These are phyloP conservation scores for Clarkia xantiana DNA, from an alignment of 345 rosid genomes.

Conservation along the genomic window DNA sequence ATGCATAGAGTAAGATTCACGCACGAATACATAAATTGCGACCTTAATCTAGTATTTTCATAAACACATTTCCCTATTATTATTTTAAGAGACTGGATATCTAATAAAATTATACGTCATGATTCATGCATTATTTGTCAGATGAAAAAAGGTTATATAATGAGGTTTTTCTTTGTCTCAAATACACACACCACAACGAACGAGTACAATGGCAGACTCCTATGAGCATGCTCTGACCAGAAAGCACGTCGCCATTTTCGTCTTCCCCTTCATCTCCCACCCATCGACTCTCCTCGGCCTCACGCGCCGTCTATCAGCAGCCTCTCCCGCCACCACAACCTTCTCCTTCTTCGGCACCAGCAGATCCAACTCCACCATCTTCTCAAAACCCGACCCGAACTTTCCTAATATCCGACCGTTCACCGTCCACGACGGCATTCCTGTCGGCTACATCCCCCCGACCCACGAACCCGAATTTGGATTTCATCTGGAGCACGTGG, in stretches of 20 bases:
- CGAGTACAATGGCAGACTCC: too few relatives aligned
- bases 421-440: slow-evolving; percentile 16
- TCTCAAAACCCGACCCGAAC: background rate
- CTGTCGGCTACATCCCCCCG: slow-evolving; percentile 8
- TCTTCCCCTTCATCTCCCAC: slow-evolving; percentile 24
- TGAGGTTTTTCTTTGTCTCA: too few relatives aligned
- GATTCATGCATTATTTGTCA: too few relatives aligned
- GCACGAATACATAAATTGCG: too few relatives aligned
- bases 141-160: too few relatives aligned
- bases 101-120: too few relatives aligned
- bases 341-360: slow-evolving; percentile 13
- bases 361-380: slow-evolving; percentile 1
- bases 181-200: too few relatives aligned
- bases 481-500: slow-evolving; percentile 9
- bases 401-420: slow-evolving; percentile 9
- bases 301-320: slow-evolving; percentile 11
- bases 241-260: slow-evolving; percentile 17
- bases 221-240: too few relatives aligned
- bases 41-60: too few relatives aligned
- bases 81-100: too few relatives aligned
- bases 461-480: background rate
- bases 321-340: slow-evolving; percentile 8
- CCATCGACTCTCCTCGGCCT: slow-evolving; percentile 19
- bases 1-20: too few relatives aligned
- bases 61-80: too few relatives aligned